These are phyloP conservation scores for Lichina pygmaea DNA, from an alignment of 495 filamentous ascomycete species.

Conservation along the genomic window DNA sequence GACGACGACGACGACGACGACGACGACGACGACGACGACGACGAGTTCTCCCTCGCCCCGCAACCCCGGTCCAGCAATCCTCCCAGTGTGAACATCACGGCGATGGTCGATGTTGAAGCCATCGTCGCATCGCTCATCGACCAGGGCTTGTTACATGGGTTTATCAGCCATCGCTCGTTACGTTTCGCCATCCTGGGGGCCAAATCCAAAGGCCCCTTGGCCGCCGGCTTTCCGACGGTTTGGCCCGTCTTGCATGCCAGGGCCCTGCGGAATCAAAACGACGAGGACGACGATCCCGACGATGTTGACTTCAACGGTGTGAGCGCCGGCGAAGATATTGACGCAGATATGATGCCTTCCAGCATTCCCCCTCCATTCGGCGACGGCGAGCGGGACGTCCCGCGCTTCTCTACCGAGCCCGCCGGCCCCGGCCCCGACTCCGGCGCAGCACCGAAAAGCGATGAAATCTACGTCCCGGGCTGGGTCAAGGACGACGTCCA, in stretches of 20 bases:
- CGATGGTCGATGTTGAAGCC: constrained; percentile 45
- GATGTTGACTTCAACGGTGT: constrained; percentile 13
- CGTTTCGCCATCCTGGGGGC: constrained; percentile 66
- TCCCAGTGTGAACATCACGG: constrained; percentile 8
- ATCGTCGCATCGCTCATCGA: constrained; percentile 50
- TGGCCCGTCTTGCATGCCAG: constrained; percentile 27
- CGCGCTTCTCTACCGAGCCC: too few relatives aligned
- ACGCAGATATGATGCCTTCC: background rate
- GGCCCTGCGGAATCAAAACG: background rate
- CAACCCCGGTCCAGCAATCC: too few relatives aligned
- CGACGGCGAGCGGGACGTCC: too few relatives aligned
- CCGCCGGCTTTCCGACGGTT: constrained; percentile 32
- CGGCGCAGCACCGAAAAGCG: constrained; percentile 4
- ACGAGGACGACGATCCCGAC: constrained; percentile 4
- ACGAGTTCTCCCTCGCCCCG: background rate
- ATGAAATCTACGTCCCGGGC: constrained; percentile 20
- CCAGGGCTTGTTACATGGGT: constrained; percentile 68
- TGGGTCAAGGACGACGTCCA: constrained; percentile 18
- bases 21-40: constrained; percentile 2
- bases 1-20: too few relatives aligned
- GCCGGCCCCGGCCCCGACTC: too few relatives aligned
- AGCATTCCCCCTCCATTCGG: too few relatives aligned
- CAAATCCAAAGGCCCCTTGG: constrained; percentile 30
- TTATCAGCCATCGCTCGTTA: constrained; percentile 45
- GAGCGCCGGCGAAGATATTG: constrained; percentile 6